Base-by-base conservation (phyloP, 371 early-diverging fungal species). In the Syncephalastrum monosporum region DNA sequence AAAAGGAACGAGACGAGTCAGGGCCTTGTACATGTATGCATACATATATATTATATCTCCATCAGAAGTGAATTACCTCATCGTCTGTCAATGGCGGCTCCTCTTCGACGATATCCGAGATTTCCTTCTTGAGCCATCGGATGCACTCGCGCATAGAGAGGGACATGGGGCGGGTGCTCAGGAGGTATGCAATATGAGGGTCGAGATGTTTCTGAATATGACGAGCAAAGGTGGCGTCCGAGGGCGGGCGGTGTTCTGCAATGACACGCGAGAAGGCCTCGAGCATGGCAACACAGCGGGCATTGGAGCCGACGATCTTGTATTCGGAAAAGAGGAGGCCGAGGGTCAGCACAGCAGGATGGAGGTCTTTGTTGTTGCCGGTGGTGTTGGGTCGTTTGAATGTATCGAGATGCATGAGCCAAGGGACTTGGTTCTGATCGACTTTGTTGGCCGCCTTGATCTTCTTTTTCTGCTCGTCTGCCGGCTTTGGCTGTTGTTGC, bases 121-220 rank as follows among this genome's bases (percentile, higher is more conserved):
- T 93, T 62, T 93, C 91, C 61, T 84, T 81, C 77, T 97, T 97
- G 58, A 98, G 75, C 73, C 87, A 89, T 55, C 97, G 86, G 61
- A 98, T 94, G 41, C 96, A 95, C 46, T 91, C 92, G 60, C 91
- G 91, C 97, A 98, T 97, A 68, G 91, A 90, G 24, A 94, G 84
- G 15, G 94, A 88, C 84, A 97, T 84, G n/a, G 93, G 90, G 47
- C 88, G 78, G 33, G 85, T 85, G 47, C 83, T 84, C 47, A 87
- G 82, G 29, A 98, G 75, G 67, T 92, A 97, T 51, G 86, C 91
- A 60, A 97, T 93, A 62, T 97, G 96, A 46, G 91, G 89, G 61
- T 89, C 87, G 52, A 98, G 62, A 59, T 94, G 83, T 27, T 86
- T 83, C 49, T 83, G 89, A 64, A 98, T 82, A 67, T 93, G 85